Evolutionary conservation across 2,329 filamentous ascomycete genomes (phyloP).

Genomic region (Talaromyces sp.): DNA sequence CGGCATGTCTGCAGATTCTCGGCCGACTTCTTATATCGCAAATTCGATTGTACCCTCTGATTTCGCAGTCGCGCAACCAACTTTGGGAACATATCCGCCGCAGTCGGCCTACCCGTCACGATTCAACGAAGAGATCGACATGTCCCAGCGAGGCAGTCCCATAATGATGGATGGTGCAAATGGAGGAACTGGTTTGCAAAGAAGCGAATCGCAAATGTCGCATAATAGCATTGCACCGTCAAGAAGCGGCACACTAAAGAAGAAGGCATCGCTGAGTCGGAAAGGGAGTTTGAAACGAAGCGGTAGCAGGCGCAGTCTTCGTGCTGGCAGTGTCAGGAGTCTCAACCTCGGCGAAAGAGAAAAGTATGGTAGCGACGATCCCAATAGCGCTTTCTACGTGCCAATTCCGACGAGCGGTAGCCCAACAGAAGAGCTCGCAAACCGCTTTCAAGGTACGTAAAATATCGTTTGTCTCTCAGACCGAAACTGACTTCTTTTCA

Average conservation of each 20-base stretch:
- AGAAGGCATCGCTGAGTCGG: conserved; percentile 75
- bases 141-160: conserved; percentile 34
- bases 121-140: conserved; percentile 40
- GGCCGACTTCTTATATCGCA: conserved; percentile 42
- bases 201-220: conserved; percentile 43
- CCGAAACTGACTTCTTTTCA: conserved; percentile 36
- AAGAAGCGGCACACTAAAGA: conserved; percentile 75
- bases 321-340: conserved; percentile 82
- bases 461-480: background rate
- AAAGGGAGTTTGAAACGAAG: conserved; percentile 73
- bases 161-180: conserved; percentile 30
- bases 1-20: conserved; percentile 33
- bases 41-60: conserved; percentile 30
- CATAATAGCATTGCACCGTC: conserved; percentile 41
- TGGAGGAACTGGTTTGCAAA: conserved; percentile 30
- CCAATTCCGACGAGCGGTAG: conserved; percentile 84
- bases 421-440: conserved; percentile 82
- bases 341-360: conserved; percentile 66
- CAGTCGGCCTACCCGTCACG: conserved; percentile 35
- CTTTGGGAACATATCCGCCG: conserved; percentile 27
- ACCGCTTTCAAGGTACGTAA: conserved; percentile 74
- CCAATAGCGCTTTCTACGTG: conserved; percentile 81
- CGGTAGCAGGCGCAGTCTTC: conserved; percentile 74
- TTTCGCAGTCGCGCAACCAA: conserved; percentile 34
- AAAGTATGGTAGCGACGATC: conserved; percentile 57